phyloP scores from a whole-genome alignment of 768 basidiomycete species.

The Dacryopinax spathularia region DNA sequence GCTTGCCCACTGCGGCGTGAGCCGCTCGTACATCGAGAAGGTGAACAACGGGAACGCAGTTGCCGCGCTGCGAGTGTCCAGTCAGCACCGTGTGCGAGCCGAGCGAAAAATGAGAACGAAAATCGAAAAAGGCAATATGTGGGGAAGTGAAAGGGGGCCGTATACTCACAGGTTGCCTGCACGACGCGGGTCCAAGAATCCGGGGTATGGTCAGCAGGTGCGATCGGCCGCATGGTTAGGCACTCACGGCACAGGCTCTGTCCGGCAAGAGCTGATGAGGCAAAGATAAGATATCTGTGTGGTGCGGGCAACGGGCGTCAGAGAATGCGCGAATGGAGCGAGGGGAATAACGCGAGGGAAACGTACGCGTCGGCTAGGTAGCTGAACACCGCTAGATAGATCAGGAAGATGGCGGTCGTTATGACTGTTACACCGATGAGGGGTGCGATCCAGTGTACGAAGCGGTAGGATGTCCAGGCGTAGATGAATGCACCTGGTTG shows the following conservation, averaged over 20 bases:
- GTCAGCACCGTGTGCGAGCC: conserved; percentile 2
- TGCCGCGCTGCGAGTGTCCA: conserved; percentile 40
- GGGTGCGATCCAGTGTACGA: conserved; percentile 47
- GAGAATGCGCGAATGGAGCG: neutral
- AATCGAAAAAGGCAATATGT: neutral
- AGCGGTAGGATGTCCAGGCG: conserved; percentile 45
- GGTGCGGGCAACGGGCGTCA: conserved; percentile 32
- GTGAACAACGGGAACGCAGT: conserved; percentile 51
- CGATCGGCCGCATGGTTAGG: neutral
- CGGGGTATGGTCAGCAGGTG: conserved; percentile 3
- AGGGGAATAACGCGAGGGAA: neutral
- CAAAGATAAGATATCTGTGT: conserved; percentile 27
- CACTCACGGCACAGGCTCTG: conserved; percentile 45
- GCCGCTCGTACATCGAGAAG: conserved; percentile 34
- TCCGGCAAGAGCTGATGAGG: conserved; percentile 54
- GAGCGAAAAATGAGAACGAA: neutral
- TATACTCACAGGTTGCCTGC: conserved; percentile 5
- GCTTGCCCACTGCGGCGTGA: conserved; percentile 48
- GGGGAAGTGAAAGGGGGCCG: neutral
- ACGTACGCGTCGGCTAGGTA: conserved; percentile 52
- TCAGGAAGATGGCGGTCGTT: conserved; percentile 37
- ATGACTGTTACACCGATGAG: conserved; percentile 41
- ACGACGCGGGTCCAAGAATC: neutral
- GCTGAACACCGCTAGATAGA: conserved; percentile 45
- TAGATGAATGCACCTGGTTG: conserved; percentile 38